Base-by-base conservation (phyloP, 345 rosid species). In the Rubroshorea leprosula region DNA sequence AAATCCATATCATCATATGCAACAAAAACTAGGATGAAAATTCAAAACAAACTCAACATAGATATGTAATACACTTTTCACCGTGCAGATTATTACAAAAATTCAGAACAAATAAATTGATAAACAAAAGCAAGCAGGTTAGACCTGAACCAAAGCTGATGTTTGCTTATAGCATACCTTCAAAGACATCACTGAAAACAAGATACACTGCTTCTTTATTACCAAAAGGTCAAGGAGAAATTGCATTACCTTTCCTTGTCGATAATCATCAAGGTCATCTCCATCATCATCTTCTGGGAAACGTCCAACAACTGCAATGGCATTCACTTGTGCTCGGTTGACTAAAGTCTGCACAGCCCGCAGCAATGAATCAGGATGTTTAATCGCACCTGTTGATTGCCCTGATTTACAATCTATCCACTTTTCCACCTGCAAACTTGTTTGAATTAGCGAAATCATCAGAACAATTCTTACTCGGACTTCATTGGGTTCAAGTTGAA, bases 211-310 rank as follows among this genome's bases (percentile, higher is more conserved):
- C 31, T 23, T 23, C 13, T 38, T 6, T n/a, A 8, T 4, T 23
- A 11, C 49, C 49, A 2, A 44, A 57, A 44, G 50, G 16, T 29
- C 10, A 25, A 31, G 26, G 14, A 49, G n/a, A 29, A 29, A 55
- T 15, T 51, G 9, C 5, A 66, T 63, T 64, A 76, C 83, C 80
- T 66, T 55, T 47, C 86, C 83, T 60, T 73, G 77, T 35, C 83
- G 77, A 62, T 81, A 81, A 53, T 75, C 81, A 54, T 75, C 77
- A 6, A 61, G 23, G 25, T 75, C 77, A 8, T 68, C 81, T 29
- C 52, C 63, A 58, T 75, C 81, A 75, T 81, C 81, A 75, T 81
- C 83, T 48, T 81, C 83, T 0, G 81, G 86, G 55, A 81, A 78
- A 22, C 78, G 76, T 48, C 64, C 83, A 35, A 81, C 77, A 21